Percentiles rank a stretch among this genome's conserved stretches.
Conservation (phyloP, 345 rosid genomes). For the Hirschfeldia incana region DNA sequence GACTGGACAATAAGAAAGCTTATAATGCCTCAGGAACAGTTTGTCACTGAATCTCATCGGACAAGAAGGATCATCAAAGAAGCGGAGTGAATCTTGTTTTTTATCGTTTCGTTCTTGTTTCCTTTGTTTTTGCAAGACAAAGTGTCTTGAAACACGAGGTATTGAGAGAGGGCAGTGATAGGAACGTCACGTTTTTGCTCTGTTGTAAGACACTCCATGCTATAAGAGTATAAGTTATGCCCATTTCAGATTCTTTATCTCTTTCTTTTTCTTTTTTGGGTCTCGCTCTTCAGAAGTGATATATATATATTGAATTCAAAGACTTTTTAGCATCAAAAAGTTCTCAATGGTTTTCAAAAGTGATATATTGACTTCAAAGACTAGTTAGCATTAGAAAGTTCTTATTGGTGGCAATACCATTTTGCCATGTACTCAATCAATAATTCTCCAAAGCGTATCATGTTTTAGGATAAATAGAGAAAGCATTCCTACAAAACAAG, state of each 20-base stretch:
- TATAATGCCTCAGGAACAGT: slow-evolving; percentile 86
- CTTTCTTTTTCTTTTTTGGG: no score
- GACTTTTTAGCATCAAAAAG: no score
- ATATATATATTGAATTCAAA: no score
- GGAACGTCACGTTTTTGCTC: not conserved
- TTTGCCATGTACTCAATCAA: not conserved
- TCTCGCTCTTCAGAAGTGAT: no score
- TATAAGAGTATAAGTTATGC: not conserved
- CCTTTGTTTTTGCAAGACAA: not conserved
- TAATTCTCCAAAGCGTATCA: not conserved
- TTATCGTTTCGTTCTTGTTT: not conserved
- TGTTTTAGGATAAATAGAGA: slow-evolving; percentile 12
- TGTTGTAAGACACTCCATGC: slow-evolving; percentile 4
- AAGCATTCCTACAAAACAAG: slow-evolving; percentile 27
- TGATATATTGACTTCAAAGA: not conserved
- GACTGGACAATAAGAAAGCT: slow-evolving; percentile 74
- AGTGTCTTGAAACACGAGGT: not conserved
- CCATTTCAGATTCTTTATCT: not conserved
- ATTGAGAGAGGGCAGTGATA: no score
- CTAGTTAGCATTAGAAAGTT: not conserved
- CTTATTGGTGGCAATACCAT: slow-evolving; percentile 6
- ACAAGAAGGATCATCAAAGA: slow-evolving; percentile 76
- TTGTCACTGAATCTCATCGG: slow-evolving; percentile 53
- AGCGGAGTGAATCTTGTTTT: slow-evolving; percentile 52
- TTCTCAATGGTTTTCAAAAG: no score